Percentiles rank a stretch among this genome's conserved stretches.
These are phyloP conservation scores for Talaromyces adpressus DNA, from an alignment of 495 filamentous ascomycete genomes.

Conservation along the genomic window DNA sequence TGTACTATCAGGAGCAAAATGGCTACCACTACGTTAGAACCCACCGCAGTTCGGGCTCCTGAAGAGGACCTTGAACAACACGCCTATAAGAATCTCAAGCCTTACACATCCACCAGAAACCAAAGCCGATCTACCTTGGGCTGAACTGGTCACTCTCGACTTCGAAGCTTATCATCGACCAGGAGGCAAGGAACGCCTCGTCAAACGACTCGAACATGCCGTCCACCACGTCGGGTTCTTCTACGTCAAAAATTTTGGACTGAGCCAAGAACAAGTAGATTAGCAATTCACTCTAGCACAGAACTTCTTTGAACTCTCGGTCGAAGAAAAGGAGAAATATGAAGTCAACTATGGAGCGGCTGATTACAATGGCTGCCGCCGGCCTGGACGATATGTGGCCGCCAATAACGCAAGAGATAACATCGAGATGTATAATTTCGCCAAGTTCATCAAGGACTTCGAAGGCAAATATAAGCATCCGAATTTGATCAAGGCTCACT, in stretches of 20 bases:
- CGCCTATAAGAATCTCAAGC: neutral
- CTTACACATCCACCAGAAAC: constrained; percentile 7
- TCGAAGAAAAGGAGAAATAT: constrained; percentile 50
- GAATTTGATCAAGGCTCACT: constrained; percentile 28
- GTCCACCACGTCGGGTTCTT: constrained; percentile 48
- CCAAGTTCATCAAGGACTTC: constrained; percentile 40
- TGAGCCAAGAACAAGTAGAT: constrained; percentile 48
- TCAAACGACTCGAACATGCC: constrained; percentile 43
- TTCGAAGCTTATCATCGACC: constrained; percentile 39
- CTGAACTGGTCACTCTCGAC: constrained; percentile 45
- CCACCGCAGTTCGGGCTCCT: neutral
- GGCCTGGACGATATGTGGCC: constrained; percentile 23
- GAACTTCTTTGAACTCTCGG: constrained; percentile 46
- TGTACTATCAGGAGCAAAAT: neutral
- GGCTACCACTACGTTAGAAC: constrained; percentile 1
- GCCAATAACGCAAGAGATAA: constrained; percentile 28
- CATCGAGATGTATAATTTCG: constrained; percentile 45
- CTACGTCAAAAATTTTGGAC: constrained; percentile 48
- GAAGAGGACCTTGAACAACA: constrained; percentile 1
- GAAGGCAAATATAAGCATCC: constrained; percentile 32
- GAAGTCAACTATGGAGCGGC: constrained; percentile 37
- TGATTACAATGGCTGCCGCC: constrained; percentile 33
- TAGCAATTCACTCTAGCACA: constrained; percentile 50
- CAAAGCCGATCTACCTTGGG: constrained; percentile 25
- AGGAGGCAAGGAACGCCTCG: constrained; percentile 45